Evolutionary conservation across 495 filamentous ascomycete genomes (phyloP), one percentile per base, ranked within the genome.

Genomic region (Polyplosphaeria fusca): DNA sequence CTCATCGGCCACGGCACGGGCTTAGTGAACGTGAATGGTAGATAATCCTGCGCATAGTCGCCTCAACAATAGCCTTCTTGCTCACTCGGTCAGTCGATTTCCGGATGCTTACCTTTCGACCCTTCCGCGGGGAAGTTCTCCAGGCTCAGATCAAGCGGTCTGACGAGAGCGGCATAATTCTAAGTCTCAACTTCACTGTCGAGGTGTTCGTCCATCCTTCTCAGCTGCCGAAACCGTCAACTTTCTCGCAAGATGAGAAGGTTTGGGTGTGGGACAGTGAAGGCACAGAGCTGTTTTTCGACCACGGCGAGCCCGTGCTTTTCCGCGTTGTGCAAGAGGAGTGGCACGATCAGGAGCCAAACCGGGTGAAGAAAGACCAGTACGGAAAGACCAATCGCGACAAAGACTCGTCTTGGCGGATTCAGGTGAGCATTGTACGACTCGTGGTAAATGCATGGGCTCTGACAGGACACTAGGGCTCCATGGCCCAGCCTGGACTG

Each of bases 41-140:
- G 20, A 47, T 35, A 20, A 16, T 19, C 39, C 41, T 55, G 30
- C 22, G 22, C 16, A 49, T 24, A 51, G 3, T 24, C 20, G n/a
- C 19, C 22, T 40, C 23, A 27, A 16, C 24, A 11, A 18, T 20
- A 46, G 23, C 23, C 22, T 23, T 38, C 30, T 40, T 5, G 18
- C 23, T 47, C 22, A 32, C 24, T 37, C 22, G 5, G 13, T 42
- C 54, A 95, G 92, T 95, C 23, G 87, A 92, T 68, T 98, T 96
- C 70, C 85, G 88, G 20, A 73, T 97, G 63, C 76, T 95, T n/a
- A 88, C 96, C 7, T 97, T 97, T 70, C 82, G 93, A 24, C 93
- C 93, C 0, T 96, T 95, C 74, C 89, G 94, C 68, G 85, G 86
- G 19, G 94, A 98, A 68, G 88, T 94, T 43, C 74, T 97, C 56